Evolutionary conservation across 495 filamentous ascomycete genomes (phyloP).

Genomic region (Hypoxylon subgilvum): DNA sequence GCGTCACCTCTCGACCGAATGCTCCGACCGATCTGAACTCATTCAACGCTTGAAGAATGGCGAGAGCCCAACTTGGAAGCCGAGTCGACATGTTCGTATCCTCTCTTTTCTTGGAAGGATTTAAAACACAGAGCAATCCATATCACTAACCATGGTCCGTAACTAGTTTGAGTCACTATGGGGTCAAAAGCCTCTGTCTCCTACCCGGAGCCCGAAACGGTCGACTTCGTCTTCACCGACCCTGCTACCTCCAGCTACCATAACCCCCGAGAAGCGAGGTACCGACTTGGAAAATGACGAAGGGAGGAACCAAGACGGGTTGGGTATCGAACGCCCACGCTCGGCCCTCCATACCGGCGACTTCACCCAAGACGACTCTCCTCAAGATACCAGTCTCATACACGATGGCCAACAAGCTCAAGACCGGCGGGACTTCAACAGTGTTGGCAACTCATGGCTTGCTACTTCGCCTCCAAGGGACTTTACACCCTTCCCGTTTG

Average conservation of each 20-base stretch:
- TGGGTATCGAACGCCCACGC: conserved; percentile 78
- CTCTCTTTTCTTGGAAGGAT: background rate
- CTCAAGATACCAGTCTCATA: conserved; percentile 8
- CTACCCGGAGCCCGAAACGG: conserved; percentile 47
- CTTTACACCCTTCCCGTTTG: conserved; percentile 48
- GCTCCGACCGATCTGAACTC: conserved; percentile 72
- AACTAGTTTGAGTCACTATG: conserved; percentile 50
- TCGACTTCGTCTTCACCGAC: conserved; percentile 41
- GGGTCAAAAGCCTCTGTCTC: conserved; percentile 37
- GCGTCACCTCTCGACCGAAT: conserved; percentile 33
- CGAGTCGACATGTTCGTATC: conserved; percentile 63
- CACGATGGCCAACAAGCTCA: conserved; percentile 9
- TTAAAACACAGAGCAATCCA: background rate
- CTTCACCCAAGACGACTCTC: conserved; percentile 68
- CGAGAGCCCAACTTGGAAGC: conserved; percentile 77
- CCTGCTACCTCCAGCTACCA: conserved; percentile 49
- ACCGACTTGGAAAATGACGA: conserved; percentile 40
- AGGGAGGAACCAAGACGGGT: conserved; percentile 45
- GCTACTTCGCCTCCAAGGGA: conserved; percentile 56
- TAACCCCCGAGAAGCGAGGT: conserved; percentile 51
- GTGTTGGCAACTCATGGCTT: conserved; percentile 43
- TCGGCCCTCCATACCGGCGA: conserved; percentile 91
- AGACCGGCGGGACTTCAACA: conserved; percentile 15
- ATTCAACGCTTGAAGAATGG: conserved; percentile 84
- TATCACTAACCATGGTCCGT: conserved; percentile 18